phyloP scores from a whole-genome alignment of 1,284 basidiomycete species.

The Coniferiporia sulphurascens region DNA sequence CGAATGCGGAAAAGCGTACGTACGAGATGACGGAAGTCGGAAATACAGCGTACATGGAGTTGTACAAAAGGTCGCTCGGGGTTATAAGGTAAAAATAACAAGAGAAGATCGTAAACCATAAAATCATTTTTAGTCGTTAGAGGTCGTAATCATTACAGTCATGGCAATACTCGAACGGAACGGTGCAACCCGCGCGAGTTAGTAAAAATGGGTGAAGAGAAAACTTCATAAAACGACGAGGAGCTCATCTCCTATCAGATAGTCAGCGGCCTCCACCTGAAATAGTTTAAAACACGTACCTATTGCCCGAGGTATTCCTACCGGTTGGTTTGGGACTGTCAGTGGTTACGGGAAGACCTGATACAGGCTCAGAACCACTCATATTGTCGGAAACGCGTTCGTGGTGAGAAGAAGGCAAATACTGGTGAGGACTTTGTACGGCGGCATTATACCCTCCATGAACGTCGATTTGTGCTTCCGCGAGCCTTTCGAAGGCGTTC shows the following conservation, averaged over 20 bases:
- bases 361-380: background rate
- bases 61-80: slow-evolving; percentile 43
- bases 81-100: slow-evolving; percentile 37
- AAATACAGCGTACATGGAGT: slow-evolving; percentile 40
- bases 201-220: background rate
- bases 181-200: background rate
- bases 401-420: background rate
- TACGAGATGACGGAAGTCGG: slow-evolving; percentile 22
- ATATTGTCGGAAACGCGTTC: slow-evolving; percentile 4
- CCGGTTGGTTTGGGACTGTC: slow-evolving; percentile 18
- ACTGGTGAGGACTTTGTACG: background rate
- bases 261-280: slow-evolving; percentile 24
- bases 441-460: slow-evolving; percentile 25
- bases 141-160: background rate
- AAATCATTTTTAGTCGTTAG: slow-evolving; percentile 1
- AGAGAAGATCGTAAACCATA: slow-evolving; percentile 36
- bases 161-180: background rate
- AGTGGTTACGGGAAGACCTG: slow-evolving; percentile 16
- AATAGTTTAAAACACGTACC: slow-evolving; percentile 44
- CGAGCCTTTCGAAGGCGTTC: slow-evolving; percentile 51
- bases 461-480: slow-evolving; percentile 47
- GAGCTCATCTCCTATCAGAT: background rate
- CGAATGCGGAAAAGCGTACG: slow-evolving; percentile 50
- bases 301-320: slow-evolving; percentile 24
- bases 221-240: background rate